Evolutionary conservation across 2,329 filamentous ascomycete species (phyloP).

Genomic region (Diplodia scrobiculata): DNA sequence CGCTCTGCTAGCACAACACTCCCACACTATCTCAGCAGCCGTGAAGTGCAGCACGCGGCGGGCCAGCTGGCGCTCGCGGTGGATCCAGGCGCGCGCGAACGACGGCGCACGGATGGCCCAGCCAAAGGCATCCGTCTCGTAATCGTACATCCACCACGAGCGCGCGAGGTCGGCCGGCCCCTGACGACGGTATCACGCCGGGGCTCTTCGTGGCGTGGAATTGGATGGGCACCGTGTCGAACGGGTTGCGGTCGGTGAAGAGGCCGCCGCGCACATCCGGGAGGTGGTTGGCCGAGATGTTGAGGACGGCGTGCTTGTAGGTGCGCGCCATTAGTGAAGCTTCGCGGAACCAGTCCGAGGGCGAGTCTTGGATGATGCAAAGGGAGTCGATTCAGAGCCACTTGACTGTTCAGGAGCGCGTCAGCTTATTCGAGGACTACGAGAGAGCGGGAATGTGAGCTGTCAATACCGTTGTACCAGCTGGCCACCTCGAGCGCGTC

Average conservation of each 20-base stretch:
- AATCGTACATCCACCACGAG: neutral
- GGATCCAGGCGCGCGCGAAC: neutral
- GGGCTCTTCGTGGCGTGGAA: neutral
- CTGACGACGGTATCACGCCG: neutral
- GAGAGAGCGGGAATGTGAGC: no score
- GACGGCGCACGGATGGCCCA: neutral
- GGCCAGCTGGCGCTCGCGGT: neutral
- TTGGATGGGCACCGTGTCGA: neutral
- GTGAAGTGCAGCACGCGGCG: neutral
- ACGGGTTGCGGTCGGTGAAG: neutral
- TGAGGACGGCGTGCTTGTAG: neutral
- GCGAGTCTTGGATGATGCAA: neutral
- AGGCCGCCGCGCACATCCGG: neutral
- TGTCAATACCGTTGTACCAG: neutral
- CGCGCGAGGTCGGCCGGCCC: neutral
- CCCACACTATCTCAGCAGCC: neutral
- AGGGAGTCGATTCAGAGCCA: conserved; percentile 7
- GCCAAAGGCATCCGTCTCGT: neutral
- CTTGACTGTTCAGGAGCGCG: neutral
- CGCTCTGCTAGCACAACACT: neutral
- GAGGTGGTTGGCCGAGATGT: neutral
- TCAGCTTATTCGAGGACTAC: neutral
- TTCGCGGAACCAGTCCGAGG: neutral
- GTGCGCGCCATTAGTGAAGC: neutral
- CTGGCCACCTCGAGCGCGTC: neutral